A percentile compares a stretch with the other conserved stretches of the same genome.
Evolutionary conservation across 2,329 filamentous ascomycete genomes (phyloP).

Genomic region (Seiridium unicorne): DNA sequence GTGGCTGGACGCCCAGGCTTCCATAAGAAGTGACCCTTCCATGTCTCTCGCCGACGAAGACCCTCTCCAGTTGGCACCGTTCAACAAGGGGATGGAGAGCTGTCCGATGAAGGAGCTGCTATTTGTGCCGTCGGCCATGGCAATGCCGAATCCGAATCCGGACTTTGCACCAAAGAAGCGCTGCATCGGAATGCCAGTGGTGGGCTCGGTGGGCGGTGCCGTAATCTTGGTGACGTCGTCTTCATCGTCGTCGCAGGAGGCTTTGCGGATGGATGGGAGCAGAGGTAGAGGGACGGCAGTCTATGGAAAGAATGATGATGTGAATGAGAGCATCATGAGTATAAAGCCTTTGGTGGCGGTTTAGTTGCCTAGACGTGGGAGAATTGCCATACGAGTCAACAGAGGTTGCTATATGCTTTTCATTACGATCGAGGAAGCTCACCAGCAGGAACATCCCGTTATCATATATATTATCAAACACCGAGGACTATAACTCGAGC

Average conservation of each 20-base stretch:
- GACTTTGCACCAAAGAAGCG: constrained; percentile 37
- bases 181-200: constrained; percentile 33
- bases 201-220: constrained; percentile 28
- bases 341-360: no score
- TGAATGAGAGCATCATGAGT: no score
- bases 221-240: constrained; percentile 6
- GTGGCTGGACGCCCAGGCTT: constrained; percentile 38
- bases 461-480: not conserved
- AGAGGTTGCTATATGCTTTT: no score
- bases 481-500: not conserved
- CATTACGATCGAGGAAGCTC: not conserved
- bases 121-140: constrained; percentile 32
- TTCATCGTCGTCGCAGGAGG: not conserved
- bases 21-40: constrained; percentile 41
- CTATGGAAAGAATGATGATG: no score
- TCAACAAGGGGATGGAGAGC: constrained; percentile 36
- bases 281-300: no score
- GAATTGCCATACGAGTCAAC: no score
- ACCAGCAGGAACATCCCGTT: not conserved
- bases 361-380: no score
- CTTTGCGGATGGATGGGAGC: not conserved
- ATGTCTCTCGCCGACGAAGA: constrained; percentile 42
- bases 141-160: constrained; percentile 39
- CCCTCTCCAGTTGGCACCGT: constrained; percentile 43
- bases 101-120: constrained; percentile 40